Evolutionary conservation across 768 basidiomycete genomes (phyloP).

Genomic region (Sistotremastrum suecicum): DNA sequence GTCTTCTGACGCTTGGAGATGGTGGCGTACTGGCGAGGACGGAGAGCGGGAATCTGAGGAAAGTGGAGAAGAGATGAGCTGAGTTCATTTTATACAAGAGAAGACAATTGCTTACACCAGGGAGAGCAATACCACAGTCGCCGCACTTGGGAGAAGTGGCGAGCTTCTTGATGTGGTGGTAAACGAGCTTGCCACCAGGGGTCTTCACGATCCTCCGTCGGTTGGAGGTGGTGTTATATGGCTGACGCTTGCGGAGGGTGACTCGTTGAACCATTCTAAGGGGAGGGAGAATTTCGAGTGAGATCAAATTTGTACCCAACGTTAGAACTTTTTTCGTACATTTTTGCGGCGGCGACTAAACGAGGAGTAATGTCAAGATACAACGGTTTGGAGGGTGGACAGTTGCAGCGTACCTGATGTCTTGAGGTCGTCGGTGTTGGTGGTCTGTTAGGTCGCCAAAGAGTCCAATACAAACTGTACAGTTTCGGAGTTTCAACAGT

Average conservation of each 20-base stretch:
- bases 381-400: no score
- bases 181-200: conserved; percentile 94
- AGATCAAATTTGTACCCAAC: no score
- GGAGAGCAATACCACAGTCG: conserved; percentile 89
- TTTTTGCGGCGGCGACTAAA: no score
- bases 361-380: no score
- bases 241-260: conserved; percentile 94
- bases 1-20: conserved; percentile 97
- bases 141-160: conserved; percentile 90
- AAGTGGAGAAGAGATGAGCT: background rate
- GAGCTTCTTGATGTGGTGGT: conserved; percentile 96
- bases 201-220: conserved; percentile 94
- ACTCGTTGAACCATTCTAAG: conserved; percentile 90
- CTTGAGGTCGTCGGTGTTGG: no score
- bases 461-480: no score
- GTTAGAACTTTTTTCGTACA: no score
- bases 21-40: conserved; percentile 89
- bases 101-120: conserved; percentile 57
- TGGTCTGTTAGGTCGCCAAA: no score
- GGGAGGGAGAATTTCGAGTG: background rate
- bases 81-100: background rate
- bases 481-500: no score
- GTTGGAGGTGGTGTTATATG: conserved; percentile 97
- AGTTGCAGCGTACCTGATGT: no score
- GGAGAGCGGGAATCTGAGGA: conserved; percentile 78